Conservation (phyloP, 1,139 yeast species). For the Sugiyamaella sp. region DNA sequence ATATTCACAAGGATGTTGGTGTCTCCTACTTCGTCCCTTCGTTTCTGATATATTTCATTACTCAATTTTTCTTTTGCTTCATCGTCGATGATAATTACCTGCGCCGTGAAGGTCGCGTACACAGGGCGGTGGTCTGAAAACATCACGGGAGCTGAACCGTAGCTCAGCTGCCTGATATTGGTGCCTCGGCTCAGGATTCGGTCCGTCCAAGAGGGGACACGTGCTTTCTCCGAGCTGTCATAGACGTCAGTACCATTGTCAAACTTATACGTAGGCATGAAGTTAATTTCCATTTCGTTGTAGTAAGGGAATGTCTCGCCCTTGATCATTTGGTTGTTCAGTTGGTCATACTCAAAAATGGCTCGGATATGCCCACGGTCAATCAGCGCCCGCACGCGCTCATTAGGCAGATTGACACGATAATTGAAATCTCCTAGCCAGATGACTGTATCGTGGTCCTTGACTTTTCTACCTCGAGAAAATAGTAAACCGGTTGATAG, state of each 20-base stretch:
- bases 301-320: conserved; percentile 87
- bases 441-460: conserved; percentile 81
- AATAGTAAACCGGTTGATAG: conserved; percentile 77
- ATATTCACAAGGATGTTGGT: conserved; percentile 39
- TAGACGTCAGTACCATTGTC: conserved; percentile 83
- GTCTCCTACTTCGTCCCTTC: conserved; percentile 46
- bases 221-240: conserved; percentile 87
- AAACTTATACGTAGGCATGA: conserved; percentile 91
- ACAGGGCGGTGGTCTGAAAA: conserved; percentile 97
- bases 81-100: conserved; percentile 72
- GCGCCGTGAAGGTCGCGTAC: conserved; percentile 70
- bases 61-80: conserved; percentile 59
- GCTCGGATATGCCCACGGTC: conserved; percentile 49
- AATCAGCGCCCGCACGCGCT: conserved; percentile 66
- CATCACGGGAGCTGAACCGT: conserved; percentile 62
- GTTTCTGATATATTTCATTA: conserved; percentile 55
- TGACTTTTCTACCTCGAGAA: conserved; percentile 65
- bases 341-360: conserved; percentile 76
- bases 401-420: conserved; percentile 75
- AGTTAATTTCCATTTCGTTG: conserved; percentile 75
- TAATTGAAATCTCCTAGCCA: conserved; percentile 98
- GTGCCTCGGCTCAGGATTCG: conserved; percentile 61
- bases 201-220: conserved; percentile 98
- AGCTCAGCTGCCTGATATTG: conserved; percentile 63
- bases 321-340: conserved; percentile 76